phyloP scores from a whole-genome alignment of 148 eudicot species.

The Tetragonia tetragonoides region DNA sequence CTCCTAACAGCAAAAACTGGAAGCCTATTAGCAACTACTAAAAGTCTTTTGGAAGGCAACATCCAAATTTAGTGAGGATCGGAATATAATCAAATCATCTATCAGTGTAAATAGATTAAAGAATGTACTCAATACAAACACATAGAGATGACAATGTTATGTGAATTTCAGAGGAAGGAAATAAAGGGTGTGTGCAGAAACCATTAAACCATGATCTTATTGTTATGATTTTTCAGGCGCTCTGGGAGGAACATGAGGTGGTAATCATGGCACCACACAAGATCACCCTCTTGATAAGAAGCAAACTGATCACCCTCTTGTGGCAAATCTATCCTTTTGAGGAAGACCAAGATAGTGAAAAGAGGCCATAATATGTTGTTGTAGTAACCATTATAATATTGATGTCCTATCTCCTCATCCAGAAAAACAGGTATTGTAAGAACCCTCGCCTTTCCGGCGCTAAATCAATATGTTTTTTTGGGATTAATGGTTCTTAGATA shows the following conservation, averaged over 20 bases:
- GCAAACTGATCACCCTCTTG: slow-evolving; percentile 88
- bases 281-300: slow-evolving; percentile 86
- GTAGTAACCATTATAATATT: slow-evolving; percentile 91
- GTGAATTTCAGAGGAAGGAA: slow-evolving; percentile 92
- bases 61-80: neutral
- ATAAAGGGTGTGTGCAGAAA: slow-evolving; percentile 90
- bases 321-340: slow-evolving; percentile 89
- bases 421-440: slow-evolving; percentile 92
- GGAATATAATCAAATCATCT: neutral
- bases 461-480: no score
- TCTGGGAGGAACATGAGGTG: slow-evolving; percentile 93
- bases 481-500: no score
- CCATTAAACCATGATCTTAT: slow-evolving; percentile 84
- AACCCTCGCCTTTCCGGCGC: no score
- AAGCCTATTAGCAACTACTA: slow-evolving; percentile 88
- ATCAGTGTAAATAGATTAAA: no score
- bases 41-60: slow-evolving; percentile 50
- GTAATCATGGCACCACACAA: slow-evolving; percentile 95
- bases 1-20: slow-evolving; percentile 89
- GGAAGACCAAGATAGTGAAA: slow-evolving; percentile 93
- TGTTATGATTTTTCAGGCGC: slow-evolving; percentile 61
- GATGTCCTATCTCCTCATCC: slow-evolving; percentile 83
- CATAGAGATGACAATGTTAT: slow-evolving; percentile 71
- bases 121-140: neutral
- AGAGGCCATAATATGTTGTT: slow-evolving; percentile 93